Evolutionary conservation across 306 rosid species (phyloP), one percentile per base, ranked within the genome.

Genomic region (Aeschynomene evenia): DNA sequence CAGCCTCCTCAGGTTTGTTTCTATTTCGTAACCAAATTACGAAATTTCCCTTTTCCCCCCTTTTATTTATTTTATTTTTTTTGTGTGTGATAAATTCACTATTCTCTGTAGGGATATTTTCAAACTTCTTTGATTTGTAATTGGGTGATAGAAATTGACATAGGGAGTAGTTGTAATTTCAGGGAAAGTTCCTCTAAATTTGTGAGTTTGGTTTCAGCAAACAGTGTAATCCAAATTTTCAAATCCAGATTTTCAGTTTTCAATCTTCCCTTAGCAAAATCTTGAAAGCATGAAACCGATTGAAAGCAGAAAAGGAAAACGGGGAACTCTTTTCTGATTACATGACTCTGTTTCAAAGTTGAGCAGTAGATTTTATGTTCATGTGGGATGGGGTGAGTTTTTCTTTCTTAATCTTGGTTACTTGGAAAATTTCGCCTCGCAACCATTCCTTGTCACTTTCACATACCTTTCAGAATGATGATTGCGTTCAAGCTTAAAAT

Each of bases 1-100:
- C 77, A 78, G 34, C 24, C 71, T 23, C 56, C 79, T 42, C 80
- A 81, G 85, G 85, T 81, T 62, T 28, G 63, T 15, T n/a, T n/a
- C n/a, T n/a, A 24, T 45, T 58, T 31, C 3, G 63, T 21, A 37
- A 29, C 13, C 24, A 26, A 7, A 6, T 14, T 14, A 34, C 11
- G 5, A 8, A 34, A n/a, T n/a, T 34, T 5, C 5, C 40, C 12
- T 1, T 45, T 43, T 12, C 19, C 1, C 16, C 5, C 6, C 14
- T 43, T 14, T 12, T 43, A 13, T 43, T 3, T 5, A 40, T 11
- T 6, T 12, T 11, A 37, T 37, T n/a, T n/a, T n/a, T n/a, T n/a
- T n/a, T n/a, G n/a, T n/a, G n/a, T n/a, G n/a, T n/a, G n/a, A n/a
- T n/a, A n/a, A n/a, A n/a, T n/a, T n/a, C n/a, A n/a, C n/a, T n/a